phyloP scores from a whole-genome alignment of 495 filamentous ascomycete species.

The Rhypophila decipiens region DNA sequence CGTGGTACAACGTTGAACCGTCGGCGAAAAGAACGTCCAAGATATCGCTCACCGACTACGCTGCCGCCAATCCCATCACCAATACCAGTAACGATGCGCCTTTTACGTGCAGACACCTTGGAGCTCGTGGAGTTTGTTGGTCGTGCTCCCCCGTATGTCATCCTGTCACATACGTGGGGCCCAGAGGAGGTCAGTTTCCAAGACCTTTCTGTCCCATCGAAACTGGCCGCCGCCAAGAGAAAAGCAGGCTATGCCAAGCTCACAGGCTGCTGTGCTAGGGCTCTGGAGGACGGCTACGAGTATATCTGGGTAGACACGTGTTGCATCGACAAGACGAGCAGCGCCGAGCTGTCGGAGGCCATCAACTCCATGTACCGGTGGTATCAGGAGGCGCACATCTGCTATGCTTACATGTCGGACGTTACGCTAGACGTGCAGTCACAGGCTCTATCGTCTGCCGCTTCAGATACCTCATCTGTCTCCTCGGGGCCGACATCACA shows the following conservation, averaged over 20 bases:
- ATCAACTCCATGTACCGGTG: conserved; percentile 41
- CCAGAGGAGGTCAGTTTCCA: conserved; percentile 35
- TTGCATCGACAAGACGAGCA: conserved; percentile 35
- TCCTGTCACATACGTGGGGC: conserved; percentile 41
- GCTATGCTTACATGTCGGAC: conserved; percentile 24
- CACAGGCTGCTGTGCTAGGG: conserved; percentile 7
- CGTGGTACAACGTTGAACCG: too few relatives aligned
- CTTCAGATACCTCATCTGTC: neutral
- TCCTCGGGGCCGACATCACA: neutral
- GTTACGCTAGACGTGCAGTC: conserved; percentile 5
- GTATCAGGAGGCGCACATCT: conserved; percentile 20
- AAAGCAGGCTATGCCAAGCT: conserved; percentile 22
- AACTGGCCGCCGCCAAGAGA: conserved; percentile 1
- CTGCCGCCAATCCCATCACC: too few relatives aligned
- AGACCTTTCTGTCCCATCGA: conserved; percentile 15
- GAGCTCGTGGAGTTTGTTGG: conserved; percentile 12
- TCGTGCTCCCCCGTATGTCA: conserved; percentile 27
- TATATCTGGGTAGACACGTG: conserved; percentile 31
- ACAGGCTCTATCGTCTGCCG: neutral
- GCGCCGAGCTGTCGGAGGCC: conserved; percentile 31
- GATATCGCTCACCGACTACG: too few relatives aligned
- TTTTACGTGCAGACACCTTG: conserved; percentile 13
- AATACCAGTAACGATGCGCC: conserved; percentile 17
- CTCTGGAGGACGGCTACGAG: conserved; percentile 10
- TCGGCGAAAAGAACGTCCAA: too few relatives aligned